Conservation (phyloP, 805 yeast species). For the Lipomyces yamanashiensis region DNA sequence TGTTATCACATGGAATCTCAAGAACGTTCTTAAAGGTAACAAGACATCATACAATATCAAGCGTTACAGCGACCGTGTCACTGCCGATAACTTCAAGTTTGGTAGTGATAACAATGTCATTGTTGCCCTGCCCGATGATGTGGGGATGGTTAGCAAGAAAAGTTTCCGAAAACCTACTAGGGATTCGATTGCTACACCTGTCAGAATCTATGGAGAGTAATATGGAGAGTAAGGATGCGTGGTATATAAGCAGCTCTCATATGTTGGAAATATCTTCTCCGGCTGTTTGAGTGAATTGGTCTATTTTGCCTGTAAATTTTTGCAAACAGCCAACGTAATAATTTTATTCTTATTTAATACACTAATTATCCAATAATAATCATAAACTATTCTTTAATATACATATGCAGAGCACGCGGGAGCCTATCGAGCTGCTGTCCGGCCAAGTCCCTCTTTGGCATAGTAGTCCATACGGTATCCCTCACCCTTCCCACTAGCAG, state of each 20-base stretch:
- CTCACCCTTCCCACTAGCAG: constrained; percentile 32
- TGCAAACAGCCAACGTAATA: no score
- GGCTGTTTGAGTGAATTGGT: no score
- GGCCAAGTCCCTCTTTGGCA: constrained; percentile 66
- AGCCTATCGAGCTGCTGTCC: constrained; percentile 17
- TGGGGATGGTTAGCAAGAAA: constrained; percentile 66
- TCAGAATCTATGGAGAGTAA: constrained; percentile 24
- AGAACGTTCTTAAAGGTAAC: constrained; percentile 59
- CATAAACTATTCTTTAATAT: neutral
- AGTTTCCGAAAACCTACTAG: constrained; percentile 63
- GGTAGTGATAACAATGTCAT: constrained; percentile 73
- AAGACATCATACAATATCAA: constrained; percentile 65
- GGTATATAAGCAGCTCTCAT: neutral
- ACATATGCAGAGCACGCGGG: neutral
- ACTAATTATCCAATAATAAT: neutral
- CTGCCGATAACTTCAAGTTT: constrained; percentile 78
- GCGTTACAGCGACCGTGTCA: constrained; percentile 60
- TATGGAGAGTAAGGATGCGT: constrained; percentile 11
- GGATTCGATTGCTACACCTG: constrained; percentile 51
- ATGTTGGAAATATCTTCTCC: neutral
- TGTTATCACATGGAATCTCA: constrained; percentile 78
- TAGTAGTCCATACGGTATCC: constrained; percentile 97
- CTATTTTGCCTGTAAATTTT: no score
- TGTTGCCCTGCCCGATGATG: constrained; percentile 72
- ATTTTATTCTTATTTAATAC: neutral